A percentile compares a stretch with the other conserved stretches of the same genome.
Evolutionary conservation across 306 rosid genomes (phyloP).

Genomic region (Pyrus bretschneideri): DNA sequence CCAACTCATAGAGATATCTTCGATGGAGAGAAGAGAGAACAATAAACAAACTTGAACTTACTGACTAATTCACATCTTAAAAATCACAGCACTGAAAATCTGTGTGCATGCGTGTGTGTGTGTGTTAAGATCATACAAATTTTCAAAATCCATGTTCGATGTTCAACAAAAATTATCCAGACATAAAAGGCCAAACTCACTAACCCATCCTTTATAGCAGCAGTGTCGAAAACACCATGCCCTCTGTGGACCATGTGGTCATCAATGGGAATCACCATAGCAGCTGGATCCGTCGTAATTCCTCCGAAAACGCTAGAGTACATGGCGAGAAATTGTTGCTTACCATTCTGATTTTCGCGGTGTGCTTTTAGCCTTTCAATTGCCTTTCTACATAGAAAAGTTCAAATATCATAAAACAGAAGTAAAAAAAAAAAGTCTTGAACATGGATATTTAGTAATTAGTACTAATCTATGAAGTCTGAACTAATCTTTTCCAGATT

Average conservation of each 20-base stretch:
- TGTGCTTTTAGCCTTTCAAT: slow-evolving; percentile 42
- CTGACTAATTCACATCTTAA: background rate
- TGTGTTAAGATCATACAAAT: background rate
- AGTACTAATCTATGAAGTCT: background rate
- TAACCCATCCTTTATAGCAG: slow-evolving; percentile 78
- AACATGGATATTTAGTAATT: background rate
- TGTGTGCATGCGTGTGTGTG: background rate
- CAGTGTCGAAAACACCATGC: slow-evolving; percentile 92
- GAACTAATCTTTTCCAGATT: background rate
- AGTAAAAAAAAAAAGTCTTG: background rate
- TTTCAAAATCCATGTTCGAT: background rate
- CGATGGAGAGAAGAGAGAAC: slow-evolving; percentile 1
- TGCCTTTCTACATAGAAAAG: slow-evolving; percentile 30
- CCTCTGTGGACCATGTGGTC: slow-evolving; percentile 98
- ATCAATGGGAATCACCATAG: slow-evolving; percentile 83
- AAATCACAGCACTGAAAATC: background rate
- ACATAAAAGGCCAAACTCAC: slow-evolving; percentile 17
- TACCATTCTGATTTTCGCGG: slow-evolving; percentile 43
- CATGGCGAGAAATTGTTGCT: slow-evolving; percentile 75
- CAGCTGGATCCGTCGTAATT: slow-evolving; percentile 70
- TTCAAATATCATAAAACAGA: background rate
- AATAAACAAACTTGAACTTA: background rate
- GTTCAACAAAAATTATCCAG: background rate
- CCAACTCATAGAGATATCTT: slow-evolving; percentile 77
- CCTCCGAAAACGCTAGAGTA: slow-evolving; percentile 86